Base-by-base conservation (phyloP, 345 rosid species). In the Brassica nigra region DNA sequence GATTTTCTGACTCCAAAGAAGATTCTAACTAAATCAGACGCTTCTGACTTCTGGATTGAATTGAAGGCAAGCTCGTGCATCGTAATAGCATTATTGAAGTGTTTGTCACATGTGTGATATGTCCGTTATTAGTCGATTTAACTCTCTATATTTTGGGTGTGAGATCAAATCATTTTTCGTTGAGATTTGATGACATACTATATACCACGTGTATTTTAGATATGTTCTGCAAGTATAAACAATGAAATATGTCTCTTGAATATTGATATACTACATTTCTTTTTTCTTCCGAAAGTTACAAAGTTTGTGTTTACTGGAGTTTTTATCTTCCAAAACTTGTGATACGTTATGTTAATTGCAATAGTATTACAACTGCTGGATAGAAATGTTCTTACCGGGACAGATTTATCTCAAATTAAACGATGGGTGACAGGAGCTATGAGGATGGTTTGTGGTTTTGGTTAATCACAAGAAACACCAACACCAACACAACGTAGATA, bases 71-170 rank as follows among this genome's bases (percentile, higher is more conserved):
- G 66, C 39, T 62, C 39, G 66, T 65, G 28, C 14, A 31, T 36
- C 5, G 12, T 49, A 64, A 36, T 49, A 70, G 64, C 63, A 52
- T 52, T 65, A 33, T 65, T 65, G 78, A 52, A 31, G 16, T 37
- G 36, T 54, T 7, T 23, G 59, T 68, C 8, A 58, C 10, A 37
- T 12, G 27, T 68, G 23, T 61, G 74, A 76, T 61, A 14, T 12
- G 74, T 76, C 47, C 16, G 80, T 59, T 76, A 68, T 47, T 61
- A 14, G 74, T 76, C 74, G 52, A 76, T 76, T 59, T 68, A 59
- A 68, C 68, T 76, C 74, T 31, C 29, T 30, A 30, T 59, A 67
- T 69, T 76, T 76, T 61, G 15, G 69, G 74, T 1, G 49, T 54
- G 44, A 66, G 42, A 66, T 55, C 78, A 66, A 6, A 55, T 55